These are phyloP conservation scores for Urochloa ruziziensis DNA, from an alignment of 176 grass and related monocot species.

Conservation along the genomic window DNA sequence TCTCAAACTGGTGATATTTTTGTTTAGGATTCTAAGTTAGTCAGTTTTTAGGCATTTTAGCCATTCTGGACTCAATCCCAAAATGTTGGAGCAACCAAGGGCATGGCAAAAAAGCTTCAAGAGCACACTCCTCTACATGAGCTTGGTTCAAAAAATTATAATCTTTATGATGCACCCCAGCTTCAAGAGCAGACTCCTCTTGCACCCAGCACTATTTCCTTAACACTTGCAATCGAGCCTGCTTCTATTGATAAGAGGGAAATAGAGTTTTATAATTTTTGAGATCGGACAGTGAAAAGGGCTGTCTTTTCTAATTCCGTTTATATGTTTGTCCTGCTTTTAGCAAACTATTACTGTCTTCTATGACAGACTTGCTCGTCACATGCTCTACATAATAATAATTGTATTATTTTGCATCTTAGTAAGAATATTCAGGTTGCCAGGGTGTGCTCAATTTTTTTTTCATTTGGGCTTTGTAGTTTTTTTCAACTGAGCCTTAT, in stretches of 20 bases:
- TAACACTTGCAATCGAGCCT: background rate
- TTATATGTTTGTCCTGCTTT: background rate
- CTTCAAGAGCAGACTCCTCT: background rate
- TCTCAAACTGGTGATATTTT: background rate
- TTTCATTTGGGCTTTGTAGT: conserved; percentile 19
- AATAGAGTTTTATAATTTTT: background rate
- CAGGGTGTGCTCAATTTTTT: background rate
- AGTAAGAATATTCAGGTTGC: background rate
- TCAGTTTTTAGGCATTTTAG: background rate
- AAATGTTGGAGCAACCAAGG: background rate
- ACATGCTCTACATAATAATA: background rate
- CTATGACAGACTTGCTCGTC: background rate
- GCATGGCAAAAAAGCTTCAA: background rate
- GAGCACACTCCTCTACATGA: background rate
- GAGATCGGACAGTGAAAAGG: background rate
- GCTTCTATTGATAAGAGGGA: too few species aligned
- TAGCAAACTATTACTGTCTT: background rate
- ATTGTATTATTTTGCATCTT: background rate
- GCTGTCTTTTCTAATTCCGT: background rate
- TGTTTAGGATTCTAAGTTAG: background rate
- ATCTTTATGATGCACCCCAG: background rate
- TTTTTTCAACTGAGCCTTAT: conserved; percentile 54
- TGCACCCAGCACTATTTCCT: background rate
- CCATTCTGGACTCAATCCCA: background rate
- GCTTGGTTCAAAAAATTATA: background rate